A percentile compares a stretch with the other conserved stretches of the same genome.
Evolutionary conservation across 2,329 filamentous ascomycete species (phyloP).

Genomic region (Hymenoscyphus linearis): DNA sequence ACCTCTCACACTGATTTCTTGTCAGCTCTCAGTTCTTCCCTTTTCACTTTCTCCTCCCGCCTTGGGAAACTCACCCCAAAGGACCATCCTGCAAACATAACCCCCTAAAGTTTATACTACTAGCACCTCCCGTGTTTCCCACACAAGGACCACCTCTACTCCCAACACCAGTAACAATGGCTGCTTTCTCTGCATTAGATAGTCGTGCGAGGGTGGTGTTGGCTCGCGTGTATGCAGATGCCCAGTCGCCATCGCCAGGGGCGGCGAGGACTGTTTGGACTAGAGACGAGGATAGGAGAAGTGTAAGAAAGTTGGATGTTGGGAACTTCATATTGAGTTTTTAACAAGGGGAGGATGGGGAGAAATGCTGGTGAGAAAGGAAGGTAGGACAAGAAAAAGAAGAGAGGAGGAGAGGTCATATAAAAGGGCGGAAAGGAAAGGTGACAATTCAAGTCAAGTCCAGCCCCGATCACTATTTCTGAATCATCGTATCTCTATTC

Average conservation of each 20-base stretch:
- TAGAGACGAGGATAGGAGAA: too few species aligned
- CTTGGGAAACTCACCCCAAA: conserved; percentile 44
- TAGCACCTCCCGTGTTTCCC: conserved; percentile 53
- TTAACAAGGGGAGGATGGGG: not conserved
- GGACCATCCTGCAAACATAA: conserved; percentile 80
- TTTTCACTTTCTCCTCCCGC: not conserved
- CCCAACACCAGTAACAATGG: conserved; percentile 71
- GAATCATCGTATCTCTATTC: too few species aligned
- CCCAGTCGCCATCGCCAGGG: conserved; percentile 45
- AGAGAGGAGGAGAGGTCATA: not conserved
- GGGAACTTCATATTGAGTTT: not conserved
- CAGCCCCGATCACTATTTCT: too few species aligned
- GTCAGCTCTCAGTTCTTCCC: not conserved
- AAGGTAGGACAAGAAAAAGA: not conserved
- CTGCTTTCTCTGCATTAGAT: conserved; percentile 71
- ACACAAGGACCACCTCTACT: conserved; percentile 69
- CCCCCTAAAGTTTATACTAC: conserved; percentile 60
- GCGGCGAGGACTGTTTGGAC: conserved; percentile 14
- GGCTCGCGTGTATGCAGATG: conserved; percentile 64
- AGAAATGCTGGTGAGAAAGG: not conserved
- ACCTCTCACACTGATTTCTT: conserved; percentile 49
- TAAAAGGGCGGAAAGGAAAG: not conserved
- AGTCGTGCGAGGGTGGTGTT: conserved; percentile 61
- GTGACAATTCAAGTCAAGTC: too few species aligned
- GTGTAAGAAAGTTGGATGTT: conserved; percentile 6